phyloP scores from a whole-genome alignment of 1,139 yeast genomes.

The Entelexis paramagnoliae region DNA sequence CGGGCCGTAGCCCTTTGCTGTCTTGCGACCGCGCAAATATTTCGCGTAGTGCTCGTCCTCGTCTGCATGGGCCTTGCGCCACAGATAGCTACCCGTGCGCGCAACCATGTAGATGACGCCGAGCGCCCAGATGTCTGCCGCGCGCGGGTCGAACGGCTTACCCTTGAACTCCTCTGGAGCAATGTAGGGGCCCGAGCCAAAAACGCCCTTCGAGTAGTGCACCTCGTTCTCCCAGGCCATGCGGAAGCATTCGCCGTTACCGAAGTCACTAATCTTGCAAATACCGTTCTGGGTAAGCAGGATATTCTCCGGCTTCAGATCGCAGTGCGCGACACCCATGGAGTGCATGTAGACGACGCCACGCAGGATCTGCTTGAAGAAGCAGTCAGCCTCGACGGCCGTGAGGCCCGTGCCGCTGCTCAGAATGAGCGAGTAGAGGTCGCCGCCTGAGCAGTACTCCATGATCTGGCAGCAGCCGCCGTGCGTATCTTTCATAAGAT shows the following conservation, averaged over 20 bases:
- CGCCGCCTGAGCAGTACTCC: slow-evolving; percentile 96
- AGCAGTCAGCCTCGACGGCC: slow-evolving; percentile 85
- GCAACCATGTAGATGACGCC: slow-evolving; percentile 97
- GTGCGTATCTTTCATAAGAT: slow-evolving; percentile 76
- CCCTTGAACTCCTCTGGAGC: slow-evolving; percentile 88
- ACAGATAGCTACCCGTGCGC: slow-evolving; percentile 90
- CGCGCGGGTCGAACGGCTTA: slow-evolving; percentile 73
- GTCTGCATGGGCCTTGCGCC: slow-evolving; percentile 67
- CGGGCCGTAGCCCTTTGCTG: slow-evolving; percentile 80
- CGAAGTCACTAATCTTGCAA: slow-evolving; percentile 87
- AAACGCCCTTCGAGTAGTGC: slow-evolving; percentile 72
- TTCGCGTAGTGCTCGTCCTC: slow-evolving; percentile 72
- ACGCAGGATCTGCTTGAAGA: slow-evolving; percentile 78
- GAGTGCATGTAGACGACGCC: slow-evolving; percentile 95
- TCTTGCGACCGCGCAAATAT: slow-evolving; percentile 66
- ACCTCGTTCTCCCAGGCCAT: slow-evolving; percentile 95
- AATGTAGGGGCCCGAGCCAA: slow-evolving; percentile 89
- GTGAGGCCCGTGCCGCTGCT: slow-evolving; percentile 72
- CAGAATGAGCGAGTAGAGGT: slow-evolving; percentile 72
- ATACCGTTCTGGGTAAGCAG: slow-evolving; percentile 69
- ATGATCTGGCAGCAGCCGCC: slow-evolving; percentile 93
- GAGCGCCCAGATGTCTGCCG: slow-evolving; percentile 93
- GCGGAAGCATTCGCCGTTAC: slow-evolving; percentile 87
- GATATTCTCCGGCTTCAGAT: slow-evolving; percentile 86
- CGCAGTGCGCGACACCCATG: slow-evolving; percentile 95